Base-by-base conservation (phyloP, 306 rosid species). In the Mucuna pruriens region DNA sequence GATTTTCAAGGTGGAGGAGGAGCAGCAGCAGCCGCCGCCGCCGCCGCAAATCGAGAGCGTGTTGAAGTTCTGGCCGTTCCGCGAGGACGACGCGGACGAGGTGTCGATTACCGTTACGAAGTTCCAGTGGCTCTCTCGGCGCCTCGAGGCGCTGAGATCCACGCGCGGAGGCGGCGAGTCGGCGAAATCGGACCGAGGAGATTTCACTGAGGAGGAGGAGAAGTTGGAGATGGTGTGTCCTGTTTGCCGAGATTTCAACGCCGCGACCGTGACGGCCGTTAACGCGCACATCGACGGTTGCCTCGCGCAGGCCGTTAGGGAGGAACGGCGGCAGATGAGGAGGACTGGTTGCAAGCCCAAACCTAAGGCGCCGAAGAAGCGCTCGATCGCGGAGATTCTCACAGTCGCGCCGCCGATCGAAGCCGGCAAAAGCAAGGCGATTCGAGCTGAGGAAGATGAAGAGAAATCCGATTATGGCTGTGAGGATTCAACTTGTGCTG, bases 381-480 rank as follows among this genome's bases (percentile, higher is more conserved):
- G 98, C 65, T 95, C 99, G 9, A 93, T 95, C 51, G 91, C 97
- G 0, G 99, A 95, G 85, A 95, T 95, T 75, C 96, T 93, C 62
- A 87, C 90, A 0, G 92, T 80, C 17, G 98, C 97, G 45, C 99
- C 97, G 16, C 97, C 88, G 84, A 85, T 95, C 31, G 86, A 80
- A 76, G 57, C 88, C 1, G 33, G 65, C 45, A 74, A 65, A 23
- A 65, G 31, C 64, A 71, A 75, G 19, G 48, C 45, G 15, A 13
- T 80, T 10, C 79, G 48, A 39, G 69, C 40, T 9, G 85, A 80
- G 13, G 84, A 86, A 17, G 77, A 77, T 4, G 86, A 76, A 36
- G 88, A 67, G 19, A 58, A 34, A 76, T 85, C 79, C 11, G 84
- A 84, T 44, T 40, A 81, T 67, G 75, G 63, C 22, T 76, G 54